These are phyloP conservation scores for Mimosa pudica DNA, from an alignment of 306 rosid species.

Conservation along the genomic window DNA sequence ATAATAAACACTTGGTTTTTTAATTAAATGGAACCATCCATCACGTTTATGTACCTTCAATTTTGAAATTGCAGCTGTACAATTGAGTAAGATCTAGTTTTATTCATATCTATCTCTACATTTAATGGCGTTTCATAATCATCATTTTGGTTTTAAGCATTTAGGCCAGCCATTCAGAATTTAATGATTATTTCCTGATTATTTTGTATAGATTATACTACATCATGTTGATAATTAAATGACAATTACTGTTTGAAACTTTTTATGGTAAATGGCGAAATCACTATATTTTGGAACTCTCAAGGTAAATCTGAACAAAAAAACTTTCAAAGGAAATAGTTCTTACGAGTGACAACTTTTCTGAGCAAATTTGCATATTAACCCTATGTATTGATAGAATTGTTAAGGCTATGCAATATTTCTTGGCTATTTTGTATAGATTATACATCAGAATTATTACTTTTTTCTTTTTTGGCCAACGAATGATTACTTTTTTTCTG, in stretches of 20 bases:
- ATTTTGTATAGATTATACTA: neutral
- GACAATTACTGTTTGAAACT: too few relatives aligned
- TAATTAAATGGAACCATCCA: neutral
- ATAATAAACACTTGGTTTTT: too few relatives aligned
- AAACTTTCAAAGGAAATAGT: too few relatives aligned
- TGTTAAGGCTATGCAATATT: neutral
- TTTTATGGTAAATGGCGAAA: too few relatives aligned
- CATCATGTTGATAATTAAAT: too few relatives aligned
- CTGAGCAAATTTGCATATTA: too few relatives aligned
- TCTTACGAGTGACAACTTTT: too few relatives aligned
- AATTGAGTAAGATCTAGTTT: neutral
- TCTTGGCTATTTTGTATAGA: neutral
- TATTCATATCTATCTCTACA: neutral
- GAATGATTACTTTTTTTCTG: neutral
- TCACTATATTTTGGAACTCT: too few relatives aligned
- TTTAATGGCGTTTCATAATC: neutral
- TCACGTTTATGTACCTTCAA: neutral
- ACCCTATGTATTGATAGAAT: neutral
- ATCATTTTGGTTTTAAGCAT: neutral
- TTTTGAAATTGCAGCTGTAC: neutral
- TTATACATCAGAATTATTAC: neutral
- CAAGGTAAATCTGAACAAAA: too few relatives aligned
- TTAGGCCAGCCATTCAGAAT: neutral
- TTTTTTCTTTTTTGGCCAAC: too few relatives aligned
- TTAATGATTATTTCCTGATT: neutral